Evolutionary conservation across 805 yeast genomes (phyloP), one percentile per base, ranked within the genome.

Genomic region (Ogataea pini): DNA sequence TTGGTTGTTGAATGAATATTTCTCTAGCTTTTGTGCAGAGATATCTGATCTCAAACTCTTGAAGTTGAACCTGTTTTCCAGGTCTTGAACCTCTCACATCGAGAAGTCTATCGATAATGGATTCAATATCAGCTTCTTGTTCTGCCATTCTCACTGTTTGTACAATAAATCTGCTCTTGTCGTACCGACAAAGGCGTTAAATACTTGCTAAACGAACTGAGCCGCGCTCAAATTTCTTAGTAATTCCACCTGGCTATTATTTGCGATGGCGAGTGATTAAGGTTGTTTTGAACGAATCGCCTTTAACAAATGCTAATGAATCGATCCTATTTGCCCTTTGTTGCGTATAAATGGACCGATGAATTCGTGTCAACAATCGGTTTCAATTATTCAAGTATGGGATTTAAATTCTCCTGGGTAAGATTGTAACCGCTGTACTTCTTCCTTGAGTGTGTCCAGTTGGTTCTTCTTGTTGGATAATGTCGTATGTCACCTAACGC

Each of bases 71-170:
- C 68, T 89, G 97, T 69, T 89, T 91, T 33, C 99, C 99, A 16
- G 99, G 99, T 70, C 97, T 85, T 52, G 97, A 89, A 55, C 98
- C 99, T 72, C 99, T 85, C 46, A 94, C 99, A 72, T 94, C 98
- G 61, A 92, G 78, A 64, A 92, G 80, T 78, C 98, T 84, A 75
- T 92, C 98, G 69, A 92, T 94, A 64, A 92, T 91, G 65, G 96
- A 89, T 72, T 92, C 99, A 64, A 92, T 86, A 68, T 94, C 98
- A 45, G 95, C 96, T 71, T 92, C 96, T 55, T 58, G 67, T 46
- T 68, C 70, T 13, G 68, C 55, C 51, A 62, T 57, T 7, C 44
- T 56, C 14, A 10, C 25, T 39, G 42, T 39, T 39, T 39, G 42
- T 39, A 39, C 42, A 39, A 28, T 28, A n/a, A n/a, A 38, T 24